Conservation (phyloP, 192 early-diverging fungal species). For the Coemansia sp. region DNA sequence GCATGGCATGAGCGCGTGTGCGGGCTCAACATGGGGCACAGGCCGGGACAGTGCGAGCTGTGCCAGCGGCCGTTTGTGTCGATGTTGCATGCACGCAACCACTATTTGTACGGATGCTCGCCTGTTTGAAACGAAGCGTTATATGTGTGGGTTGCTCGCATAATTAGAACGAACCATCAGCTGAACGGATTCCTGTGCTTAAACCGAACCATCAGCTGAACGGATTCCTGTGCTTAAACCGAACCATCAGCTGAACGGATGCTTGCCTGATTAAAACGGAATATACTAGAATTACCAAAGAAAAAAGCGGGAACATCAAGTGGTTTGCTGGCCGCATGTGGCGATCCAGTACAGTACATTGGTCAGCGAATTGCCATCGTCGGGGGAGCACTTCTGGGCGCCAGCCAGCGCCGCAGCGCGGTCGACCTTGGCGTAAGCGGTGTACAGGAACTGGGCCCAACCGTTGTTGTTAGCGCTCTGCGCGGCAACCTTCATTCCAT, state of each 20-base stretch:
- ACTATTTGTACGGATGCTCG: conserved; percentile 44
- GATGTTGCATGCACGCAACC: conserved; percentile 38
- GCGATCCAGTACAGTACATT: conserved; percentile 59
- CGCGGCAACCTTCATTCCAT: conserved; percentile 50
- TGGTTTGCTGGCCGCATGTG: conserved; percentile 36
- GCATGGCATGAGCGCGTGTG: conserved; percentile 49
- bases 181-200: too few relatives aligned
- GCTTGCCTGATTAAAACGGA: conserved; percentile 11
- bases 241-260: too few relatives aligned
- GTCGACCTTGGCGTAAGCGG: conserved; percentile 52
- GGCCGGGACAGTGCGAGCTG: conserved; percentile 22
- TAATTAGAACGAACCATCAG: too few relatives aligned
- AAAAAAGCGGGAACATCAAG: background rate
- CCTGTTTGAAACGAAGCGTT: background rate
- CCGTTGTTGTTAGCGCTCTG: conserved; percentile 22
- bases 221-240: too few relatives aligned
- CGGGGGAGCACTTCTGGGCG: conserved; percentile 32
- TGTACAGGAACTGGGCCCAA: conserved; percentile 56
- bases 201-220: too few relatives aligned
- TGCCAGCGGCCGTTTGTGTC: conserved; percentile 26
- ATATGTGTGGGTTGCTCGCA: too few relatives aligned
- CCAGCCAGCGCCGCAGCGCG: conserved; percentile 34
- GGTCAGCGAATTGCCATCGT: conserved; percentile 59
- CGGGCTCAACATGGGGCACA: conserved; percentile 9
- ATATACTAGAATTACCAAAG: background rate